Evolutionary conservation across 2,329 filamentous ascomycete genomes (phyloP).

Genomic region (Trichoderma arundinaceum): DNA sequence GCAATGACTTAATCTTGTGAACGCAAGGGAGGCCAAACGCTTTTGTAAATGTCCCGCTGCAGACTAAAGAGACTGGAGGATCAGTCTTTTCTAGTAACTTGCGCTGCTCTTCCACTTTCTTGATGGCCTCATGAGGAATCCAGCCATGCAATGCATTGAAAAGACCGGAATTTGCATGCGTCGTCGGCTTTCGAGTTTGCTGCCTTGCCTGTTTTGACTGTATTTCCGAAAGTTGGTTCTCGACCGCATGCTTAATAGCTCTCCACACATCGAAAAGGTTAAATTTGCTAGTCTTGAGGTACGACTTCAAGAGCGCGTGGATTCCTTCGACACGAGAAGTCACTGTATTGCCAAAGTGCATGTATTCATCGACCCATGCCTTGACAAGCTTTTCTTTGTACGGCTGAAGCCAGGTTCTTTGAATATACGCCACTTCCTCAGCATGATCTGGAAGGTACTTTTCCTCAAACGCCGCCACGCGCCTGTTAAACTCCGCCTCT

Average conservation of each 20-base stretch:
- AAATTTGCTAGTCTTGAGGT: slow-evolving; percentile 32
- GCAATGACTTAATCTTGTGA: too few species aligned
- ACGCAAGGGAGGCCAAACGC: slow-evolving; percentile 1
- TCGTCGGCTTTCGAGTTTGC: too few species aligned
- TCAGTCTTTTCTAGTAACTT: slow-evolving; percentile 32
- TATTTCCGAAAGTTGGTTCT: slow-evolving; percentile 35
- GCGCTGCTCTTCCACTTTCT: too few species aligned
- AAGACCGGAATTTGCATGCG: slow-evolving; percentile 25
- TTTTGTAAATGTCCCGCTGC: slow-evolving; percentile 32
- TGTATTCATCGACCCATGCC: slow-evolving; percentile 34
- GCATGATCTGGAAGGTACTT: slow-evolving; percentile 32
- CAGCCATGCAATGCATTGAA: slow-evolving; percentile 33
- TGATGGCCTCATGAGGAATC: slow-evolving; percentile 33
- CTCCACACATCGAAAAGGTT: slow-evolving; percentile 36
- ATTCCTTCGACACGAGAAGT: not conserved
- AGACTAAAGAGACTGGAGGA: too few species aligned
- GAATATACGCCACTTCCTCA: too few species aligned
- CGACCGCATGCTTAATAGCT: slow-evolving; percentile 33
- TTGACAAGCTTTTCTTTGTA: slow-evolving; percentile 37
- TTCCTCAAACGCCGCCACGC: slow-evolving; percentile 30
- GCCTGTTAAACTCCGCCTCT: too few species aligned
- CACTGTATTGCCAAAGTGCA: slow-evolving; percentile 34
- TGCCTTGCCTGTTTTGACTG: slow-evolving; percentile 31
- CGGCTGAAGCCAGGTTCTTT: slow-evolving; percentile 33
- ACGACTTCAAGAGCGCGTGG: slow-evolving; percentile 31